A percentile compares a stretch with the other conserved stretches of the same genome.
These are phyloP conservation scores for Puccinia polysora DNA, from an alignment of 1,284 basidiomycete species.

Conservation along the genomic window DNA sequence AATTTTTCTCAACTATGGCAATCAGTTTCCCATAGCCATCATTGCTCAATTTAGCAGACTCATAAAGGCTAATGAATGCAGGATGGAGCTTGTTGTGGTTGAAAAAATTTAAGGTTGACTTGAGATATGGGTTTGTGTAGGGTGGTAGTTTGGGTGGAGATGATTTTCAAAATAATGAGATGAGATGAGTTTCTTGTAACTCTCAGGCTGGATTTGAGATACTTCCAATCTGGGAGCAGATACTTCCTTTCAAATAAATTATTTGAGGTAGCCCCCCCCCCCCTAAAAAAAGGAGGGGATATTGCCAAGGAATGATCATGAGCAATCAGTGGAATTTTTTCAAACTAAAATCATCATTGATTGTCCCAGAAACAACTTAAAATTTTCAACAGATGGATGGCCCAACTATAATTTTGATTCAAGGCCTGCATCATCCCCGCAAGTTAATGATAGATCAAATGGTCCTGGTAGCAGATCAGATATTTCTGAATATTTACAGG, in stretches of 20 bases:
- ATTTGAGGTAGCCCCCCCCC: too few species aligned
- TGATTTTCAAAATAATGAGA: conserved; percentile 23
- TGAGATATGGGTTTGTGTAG: conserved; percentile 30
- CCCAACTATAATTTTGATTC: conserved; percentile 25
- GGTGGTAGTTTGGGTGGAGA: conserved; percentile 21
- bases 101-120: conserved; percentile 2
- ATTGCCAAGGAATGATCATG: too few species aligned
- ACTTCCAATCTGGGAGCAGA: conserved; percentile 36
- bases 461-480: conserved; percentile 40
- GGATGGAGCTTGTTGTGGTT: neutral
- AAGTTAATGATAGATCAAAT: conserved; percentile 40
- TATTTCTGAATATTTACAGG: conserved; percentile 19
- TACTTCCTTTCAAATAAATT: conserved; percentile 16
- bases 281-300: too few species aligned
- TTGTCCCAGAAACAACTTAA: conserved; percentile 1
- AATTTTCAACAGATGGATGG: conserved; percentile 33
- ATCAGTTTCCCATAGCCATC: neutral
- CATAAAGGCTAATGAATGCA: conserved; percentile 17
- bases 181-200: conserved; percentile 36
- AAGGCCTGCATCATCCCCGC: conserved; percentile 40
- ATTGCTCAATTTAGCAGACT: neutral
- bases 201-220: conserved; percentile 40
- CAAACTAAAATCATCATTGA: neutral
- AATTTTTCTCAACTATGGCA: conserved; percentile 8
- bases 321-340: neutral